Percentiles rank a stretch among this genome's conserved stretches.
Evolutionary conservation across 2,329 filamentous ascomycete genomes (phyloP).

Genomic region (Aureobasidium vineae): DNA sequence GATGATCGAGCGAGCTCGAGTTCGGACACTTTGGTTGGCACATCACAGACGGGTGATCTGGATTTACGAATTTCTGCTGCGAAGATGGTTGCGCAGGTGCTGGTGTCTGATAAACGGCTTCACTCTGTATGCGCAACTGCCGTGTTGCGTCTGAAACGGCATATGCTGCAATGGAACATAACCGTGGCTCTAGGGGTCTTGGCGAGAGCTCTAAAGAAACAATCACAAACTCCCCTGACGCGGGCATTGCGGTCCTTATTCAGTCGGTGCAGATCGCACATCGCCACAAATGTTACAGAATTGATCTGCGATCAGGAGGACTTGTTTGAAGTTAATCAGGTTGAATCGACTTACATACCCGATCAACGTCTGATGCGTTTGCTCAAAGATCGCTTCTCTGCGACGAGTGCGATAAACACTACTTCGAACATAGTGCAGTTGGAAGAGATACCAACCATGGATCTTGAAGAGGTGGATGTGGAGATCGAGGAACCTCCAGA

Average conservation of each 20-base stretch:
- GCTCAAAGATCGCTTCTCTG: neutral
- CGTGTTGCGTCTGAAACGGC: neutral
- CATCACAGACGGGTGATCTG: neutral
- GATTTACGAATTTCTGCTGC: neutral
- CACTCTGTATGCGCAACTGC: neutral
- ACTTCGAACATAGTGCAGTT: neutral
- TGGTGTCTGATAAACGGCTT: neutral
- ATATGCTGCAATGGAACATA: neutral
- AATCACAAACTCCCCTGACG: neutral
- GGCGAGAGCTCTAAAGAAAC: neutral
- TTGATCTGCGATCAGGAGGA: neutral
- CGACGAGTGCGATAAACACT: neutral
- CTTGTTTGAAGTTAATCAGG: neutral
- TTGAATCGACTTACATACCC: neutral
- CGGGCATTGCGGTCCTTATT: neutral
- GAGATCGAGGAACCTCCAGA: neutral
- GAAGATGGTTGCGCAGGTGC: neutral
- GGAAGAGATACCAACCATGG: neutral
- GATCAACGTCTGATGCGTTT: neutral
- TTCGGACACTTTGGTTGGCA: no score
- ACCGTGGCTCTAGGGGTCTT: neutral
- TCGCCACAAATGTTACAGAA: neutral
- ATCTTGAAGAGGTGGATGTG: neutral
- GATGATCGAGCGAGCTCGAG: neutral
- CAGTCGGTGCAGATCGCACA: neutral